phyloP scores from a whole-genome alignment of 163 green algal genomes.

The Chlamydomonas reinhardtii region DNA sequence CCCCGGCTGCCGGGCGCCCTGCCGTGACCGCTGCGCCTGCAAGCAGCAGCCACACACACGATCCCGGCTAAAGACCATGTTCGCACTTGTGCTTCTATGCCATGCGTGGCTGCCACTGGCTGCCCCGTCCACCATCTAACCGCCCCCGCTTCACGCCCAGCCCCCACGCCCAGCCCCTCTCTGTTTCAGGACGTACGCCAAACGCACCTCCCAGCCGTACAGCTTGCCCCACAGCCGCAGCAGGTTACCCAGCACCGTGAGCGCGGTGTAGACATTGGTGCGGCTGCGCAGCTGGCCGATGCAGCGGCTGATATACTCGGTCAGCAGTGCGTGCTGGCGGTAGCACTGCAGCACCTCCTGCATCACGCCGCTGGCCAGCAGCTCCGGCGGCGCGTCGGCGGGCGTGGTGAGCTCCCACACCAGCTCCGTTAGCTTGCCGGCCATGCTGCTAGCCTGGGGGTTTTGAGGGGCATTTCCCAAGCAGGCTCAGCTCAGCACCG shows the following conservation, averaged over 20 bases:
- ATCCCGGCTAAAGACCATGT: no score
- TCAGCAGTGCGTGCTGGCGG: slow-evolving; percentile 11
- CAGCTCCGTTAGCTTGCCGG: slow-evolving; percentile 62
- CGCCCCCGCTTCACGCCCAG: no score
- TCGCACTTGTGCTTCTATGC: no score
- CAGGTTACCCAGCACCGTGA: slow-evolving; percentile 51
- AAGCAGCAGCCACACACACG: no score
- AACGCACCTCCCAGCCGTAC: slow-evolving; percentile 33
- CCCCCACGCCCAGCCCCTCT: no score
- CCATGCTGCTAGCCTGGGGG: slow-evolving; percentile 17
- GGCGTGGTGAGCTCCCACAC: slow-evolving; percentile 64
- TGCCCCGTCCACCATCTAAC: no score
- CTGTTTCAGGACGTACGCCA: no score
- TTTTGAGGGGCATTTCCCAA: no score
- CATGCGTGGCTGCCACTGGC: no score
- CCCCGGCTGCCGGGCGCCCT: no score
- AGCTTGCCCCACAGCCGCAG: slow-evolving; percentile 50
- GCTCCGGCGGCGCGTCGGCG: slow-evolving; percentile 39
- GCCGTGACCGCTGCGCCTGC: no score
- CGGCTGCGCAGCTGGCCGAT: slow-evolving; percentile 28
- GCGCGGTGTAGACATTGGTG: slow-evolving; percentile 35
- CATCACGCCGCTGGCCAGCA: slow-evolving; percentile 54
- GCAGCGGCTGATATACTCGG: slow-evolving; percentile 32
- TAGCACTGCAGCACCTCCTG: slow-evolving; percentile 54
- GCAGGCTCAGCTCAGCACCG: no score